Base-by-base conservation (phyloP, 2,329 filamentous ascomycete genomes). In the Penicillium sp. region DNA sequence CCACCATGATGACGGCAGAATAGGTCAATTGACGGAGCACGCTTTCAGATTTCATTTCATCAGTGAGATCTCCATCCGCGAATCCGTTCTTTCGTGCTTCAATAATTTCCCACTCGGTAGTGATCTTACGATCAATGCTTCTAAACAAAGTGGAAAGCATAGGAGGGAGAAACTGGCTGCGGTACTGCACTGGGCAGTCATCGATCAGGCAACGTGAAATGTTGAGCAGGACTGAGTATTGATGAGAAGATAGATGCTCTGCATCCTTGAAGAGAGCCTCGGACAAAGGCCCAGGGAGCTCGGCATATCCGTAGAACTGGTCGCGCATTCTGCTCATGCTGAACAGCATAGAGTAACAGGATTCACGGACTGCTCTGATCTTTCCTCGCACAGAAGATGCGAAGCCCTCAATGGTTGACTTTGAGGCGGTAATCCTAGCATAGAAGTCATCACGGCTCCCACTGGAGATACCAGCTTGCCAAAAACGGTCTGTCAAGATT, bases 21-120 rank as follows among this genome's bases (percentile, higher is more conserved):
- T 95, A 94, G 0, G 93, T 97, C 48, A 97, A 82, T 71, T 97
- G 92, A 20, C 94, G 86, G 44, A 99, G 78, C 27, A 99, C 95
- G 68, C 93, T 97, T 73, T 99, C 94, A 6, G 90, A 88, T 75
- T 97, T 96, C 94, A 99, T 99, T 76, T 99, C 94, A 63, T 97
- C 92, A 1, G 89, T 90, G 51, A 99, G 77, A 56, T 90, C 89
- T 53, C 92, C 90, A 20, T 87, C 87, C 3, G 87, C 87, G 1
- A 87, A 82, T 41, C 83, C 82, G 12, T 85, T 77, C 68, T 78
- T 68, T 66, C 75, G 64, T 70, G 80, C 65, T 56, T 87, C 84
- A 55, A 97, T 85, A 61, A 85, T 85, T 58, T 88, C 85, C 94
- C 94, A 99, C 71, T 97, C 93, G 0, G 83, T 81, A 31, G 85